Percentiles rank a stretch among this genome's conserved stretches.
These are phyloP conservation scores for Prunus mira DNA, from an alignment of 306 rosid genomes.

Conservation along the genomic window DNA sequence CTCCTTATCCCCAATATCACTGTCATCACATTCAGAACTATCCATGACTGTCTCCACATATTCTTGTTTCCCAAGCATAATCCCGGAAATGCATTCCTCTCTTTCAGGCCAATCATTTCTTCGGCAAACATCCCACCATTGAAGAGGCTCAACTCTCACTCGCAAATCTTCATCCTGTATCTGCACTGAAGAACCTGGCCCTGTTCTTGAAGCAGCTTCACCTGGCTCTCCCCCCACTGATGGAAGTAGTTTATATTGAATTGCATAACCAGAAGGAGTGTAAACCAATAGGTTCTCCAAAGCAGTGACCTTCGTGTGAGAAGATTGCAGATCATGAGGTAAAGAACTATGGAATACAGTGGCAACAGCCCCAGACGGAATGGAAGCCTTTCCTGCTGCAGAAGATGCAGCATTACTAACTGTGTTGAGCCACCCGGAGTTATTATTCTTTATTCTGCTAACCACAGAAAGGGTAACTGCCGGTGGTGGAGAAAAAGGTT, in stretches of 20 bases:
- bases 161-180: conserved; percentile 79
- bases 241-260: conserved; percentile 76
- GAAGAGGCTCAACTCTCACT: conserved; percentile 89
- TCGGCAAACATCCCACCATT: conserved; percentile 97
- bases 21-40: conserved; percentile 51
- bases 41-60: conserved; percentile 41
- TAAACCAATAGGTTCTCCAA: conserved; percentile 84
- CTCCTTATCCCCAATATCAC: conserved; percentile 41
- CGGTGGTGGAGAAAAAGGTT: conserved; percentile 57
- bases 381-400: conserved; percentile 68
- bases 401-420: conserved; percentile 89
- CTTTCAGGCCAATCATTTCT: conserved; percentile 85
- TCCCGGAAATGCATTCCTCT: conserved; percentile 60
- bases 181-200: conserved; percentile 52
- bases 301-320: conserved; percentile 44
- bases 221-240: conserved; percentile 60
- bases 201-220: conserved; percentile 53
- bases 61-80: conserved; percentile 41
- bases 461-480: conserved; percentile 85
- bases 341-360: conserved; percentile 76
- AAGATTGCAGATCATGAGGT: conserved; percentile 39
- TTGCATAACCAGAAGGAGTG: conserved; percentile 74
- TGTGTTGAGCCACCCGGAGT: conserved; percentile 82
- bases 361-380: conserved; percentile 88
- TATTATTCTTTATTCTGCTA: conserved; percentile 81